A percentile compares a stretch with the other conserved stretches of the same genome.
Conservation (phyloP, 129 eudicot genomes). For the Tanacetum coccineum region DNA sequence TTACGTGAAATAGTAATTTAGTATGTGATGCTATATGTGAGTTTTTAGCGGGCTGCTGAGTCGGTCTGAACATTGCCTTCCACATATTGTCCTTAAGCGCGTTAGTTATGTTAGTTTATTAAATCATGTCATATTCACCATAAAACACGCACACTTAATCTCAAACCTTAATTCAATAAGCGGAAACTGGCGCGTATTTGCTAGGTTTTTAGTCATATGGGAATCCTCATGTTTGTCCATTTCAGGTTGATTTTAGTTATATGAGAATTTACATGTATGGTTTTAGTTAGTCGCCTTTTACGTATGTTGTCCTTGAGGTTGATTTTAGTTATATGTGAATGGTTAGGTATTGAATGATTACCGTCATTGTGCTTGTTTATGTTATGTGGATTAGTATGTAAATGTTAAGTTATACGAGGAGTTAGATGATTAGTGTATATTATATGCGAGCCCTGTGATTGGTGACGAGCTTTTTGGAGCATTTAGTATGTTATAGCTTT, state of each 20-base stretch:
- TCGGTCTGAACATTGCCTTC: too few species aligned
- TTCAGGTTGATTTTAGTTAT: slow-evolving; percentile 48
- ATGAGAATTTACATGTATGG: too few species aligned
- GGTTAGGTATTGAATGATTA: too few species aligned
- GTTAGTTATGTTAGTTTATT: too few species aligned
- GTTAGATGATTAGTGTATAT: slow-evolving; percentile 49
- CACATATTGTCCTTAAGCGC: too few species aligned
- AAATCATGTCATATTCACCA: too few species aligned
- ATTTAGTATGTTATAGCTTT: slow-evolving; percentile 42
- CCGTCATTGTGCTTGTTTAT: too few species aligned
- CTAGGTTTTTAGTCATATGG: slow-evolving; percentile 48
- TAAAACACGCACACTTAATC: too few species aligned
- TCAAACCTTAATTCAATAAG: too few species aligned
- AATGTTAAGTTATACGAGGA: slow-evolving; percentile 52
- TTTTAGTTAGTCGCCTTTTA: too few species aligned
- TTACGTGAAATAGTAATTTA: not conserved
- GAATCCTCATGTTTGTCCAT: slow-evolving; percentile 93
- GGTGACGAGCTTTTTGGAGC: slow-evolving; percentile 40
- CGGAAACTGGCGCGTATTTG: slow-evolving; percentile 59
- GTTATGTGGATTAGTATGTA: slow-evolving; percentile 45
- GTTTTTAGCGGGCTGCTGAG: slow-evolving; percentile 27
- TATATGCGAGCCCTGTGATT: slow-evolving; percentile 41
- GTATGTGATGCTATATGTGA: slow-evolving; percentile 40
- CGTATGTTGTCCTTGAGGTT: too few species aligned
- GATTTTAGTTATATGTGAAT: too few species aligned